These are phyloP conservation scores for Diaporthe aspalathi DNA, from an alignment of 2,329 filamentous ascomycete genomes.

Conservation along the genomic window DNA sequence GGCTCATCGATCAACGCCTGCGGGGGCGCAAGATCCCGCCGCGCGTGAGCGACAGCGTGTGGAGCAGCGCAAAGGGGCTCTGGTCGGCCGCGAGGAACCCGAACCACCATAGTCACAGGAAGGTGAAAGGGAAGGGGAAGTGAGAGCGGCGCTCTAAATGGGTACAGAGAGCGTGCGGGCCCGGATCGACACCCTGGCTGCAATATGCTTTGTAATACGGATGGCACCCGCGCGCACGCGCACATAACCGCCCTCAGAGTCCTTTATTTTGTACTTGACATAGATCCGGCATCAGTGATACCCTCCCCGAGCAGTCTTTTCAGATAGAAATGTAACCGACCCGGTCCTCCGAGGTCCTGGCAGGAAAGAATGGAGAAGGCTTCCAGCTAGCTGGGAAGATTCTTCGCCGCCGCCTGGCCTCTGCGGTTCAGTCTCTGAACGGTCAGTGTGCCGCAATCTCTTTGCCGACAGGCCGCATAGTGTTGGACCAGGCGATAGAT, in stretches of 20 bases:
- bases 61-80: constrained; percentile 72
- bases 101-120: constrained; percentile 32
- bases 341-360: background rate
- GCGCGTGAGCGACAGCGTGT: constrained; percentile 78
- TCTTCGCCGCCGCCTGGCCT: background rate
- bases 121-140: constrained; percentile 41
- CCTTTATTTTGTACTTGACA: constrained; percentile 10
- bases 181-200: background rate
- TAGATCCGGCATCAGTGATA: constrained; percentile 25
- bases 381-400: background rate
- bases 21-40: constrained; percentile 81
- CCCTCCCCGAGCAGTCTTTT: constrained; percentile 27
- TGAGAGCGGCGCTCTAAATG: too few species aligned
- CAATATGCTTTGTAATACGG: background rate
- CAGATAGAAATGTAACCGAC: constrained; percentile 11
- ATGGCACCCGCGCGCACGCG: background rate
- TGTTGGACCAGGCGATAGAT: background rate
- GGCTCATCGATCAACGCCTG: constrained; percentile 84
- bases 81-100: constrained; percentile 47
- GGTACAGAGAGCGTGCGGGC: background rate
- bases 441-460: background rate
- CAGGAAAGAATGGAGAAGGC: background rate
- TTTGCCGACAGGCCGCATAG: background rate
- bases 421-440: background rate
- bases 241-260: background rate